Conservation (phyloP, 108 stramenopile species). For the Discostella pseudostelligera region DNA sequence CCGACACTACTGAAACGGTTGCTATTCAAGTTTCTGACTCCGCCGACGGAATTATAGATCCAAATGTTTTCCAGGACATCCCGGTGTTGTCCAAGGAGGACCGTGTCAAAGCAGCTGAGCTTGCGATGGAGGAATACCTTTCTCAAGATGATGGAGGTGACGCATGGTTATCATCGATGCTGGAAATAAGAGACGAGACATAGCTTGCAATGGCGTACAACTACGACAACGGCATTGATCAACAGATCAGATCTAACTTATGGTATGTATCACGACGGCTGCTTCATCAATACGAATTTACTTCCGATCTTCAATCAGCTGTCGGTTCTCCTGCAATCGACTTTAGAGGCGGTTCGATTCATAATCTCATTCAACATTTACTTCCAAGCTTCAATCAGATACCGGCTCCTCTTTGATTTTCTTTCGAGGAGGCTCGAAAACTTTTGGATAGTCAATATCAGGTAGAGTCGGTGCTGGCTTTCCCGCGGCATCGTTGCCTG, state of each 20-base stretch:
- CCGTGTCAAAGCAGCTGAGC: conserved; percentile 37
- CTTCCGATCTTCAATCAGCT: no score
- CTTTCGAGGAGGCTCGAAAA: conserved; percentile 36
- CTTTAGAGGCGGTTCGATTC: no score
- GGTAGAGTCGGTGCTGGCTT: background rate
- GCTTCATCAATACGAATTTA: no score
- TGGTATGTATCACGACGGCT: no score
- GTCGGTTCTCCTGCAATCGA: no score
- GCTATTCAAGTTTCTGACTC: background rate
- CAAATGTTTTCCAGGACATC: conserved; percentile 30
- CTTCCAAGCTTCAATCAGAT: background rate
- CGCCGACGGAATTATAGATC: background rate
- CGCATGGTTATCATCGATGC: conserved; percentile 56
- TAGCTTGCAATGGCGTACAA: background rate
- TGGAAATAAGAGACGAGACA: conserved; percentile 58
- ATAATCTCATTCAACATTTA: no score
- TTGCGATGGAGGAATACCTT: conserved; percentile 72
- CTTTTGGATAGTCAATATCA: conserved; percentile 16
- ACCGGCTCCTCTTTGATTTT: conserved; percentile 10
- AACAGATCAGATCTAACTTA: no score
- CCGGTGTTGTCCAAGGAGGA: conserved; percentile 39
- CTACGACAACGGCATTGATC: no score
- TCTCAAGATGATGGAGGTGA: conserved; percentile 73
- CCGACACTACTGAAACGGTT: background rate
- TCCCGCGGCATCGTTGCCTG: background rate